Conservation (phyloP, 2,329 filamentous ascomycete species). For the Blastomyces percursus region DNA sequence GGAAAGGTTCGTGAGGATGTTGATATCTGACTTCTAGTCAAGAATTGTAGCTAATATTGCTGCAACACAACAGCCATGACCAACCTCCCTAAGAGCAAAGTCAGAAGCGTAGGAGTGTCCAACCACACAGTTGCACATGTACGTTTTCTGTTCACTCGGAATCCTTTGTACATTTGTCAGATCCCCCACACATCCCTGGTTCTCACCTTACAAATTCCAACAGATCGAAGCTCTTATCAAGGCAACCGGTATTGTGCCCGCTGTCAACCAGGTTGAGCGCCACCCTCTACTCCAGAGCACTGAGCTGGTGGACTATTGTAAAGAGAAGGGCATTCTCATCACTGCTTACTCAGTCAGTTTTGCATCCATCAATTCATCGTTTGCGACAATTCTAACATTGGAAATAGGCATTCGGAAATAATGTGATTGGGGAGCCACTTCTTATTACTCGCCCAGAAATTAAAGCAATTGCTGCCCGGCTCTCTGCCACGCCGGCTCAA, state of each 20-base stretch:
- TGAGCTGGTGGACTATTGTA: conserved; percentile 46
- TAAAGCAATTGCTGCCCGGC: conserved; percentile 50
- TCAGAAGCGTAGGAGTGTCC: conserved; percentile 33
- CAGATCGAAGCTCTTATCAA: conserved; percentile 46
- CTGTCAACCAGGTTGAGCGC: conserved; percentile 58
- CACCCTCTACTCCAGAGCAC: conserved; percentile 57
- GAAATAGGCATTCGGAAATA: conserved; percentile 45
- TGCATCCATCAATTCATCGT: neutral
- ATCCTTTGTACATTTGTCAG: neutral
- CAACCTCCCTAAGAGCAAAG: conserved; percentile 33
- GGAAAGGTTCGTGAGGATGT: conserved; percentile 26
- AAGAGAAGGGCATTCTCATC: conserved; percentile 48
- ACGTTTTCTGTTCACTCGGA: conserved; percentile 8
- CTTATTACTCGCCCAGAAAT: conserved; percentile 53
- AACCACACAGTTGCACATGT: conserved; percentile 32
- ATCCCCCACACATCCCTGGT: neutral
- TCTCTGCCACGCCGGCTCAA: conserved; percentile 26
- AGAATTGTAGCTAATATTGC: neutral
- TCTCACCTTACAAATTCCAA: conserved; percentile 7
- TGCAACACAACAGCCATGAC: conserved; percentile 29
- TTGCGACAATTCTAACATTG: neutral
- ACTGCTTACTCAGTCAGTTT: conserved; percentile 49
- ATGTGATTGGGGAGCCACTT: conserved; percentile 50
- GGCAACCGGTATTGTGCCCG: conserved; percentile 47
- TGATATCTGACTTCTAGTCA: neutral